Conservation (phyloP, 768 basidiomycete species). For the Heimioporus sp. region DNA sequence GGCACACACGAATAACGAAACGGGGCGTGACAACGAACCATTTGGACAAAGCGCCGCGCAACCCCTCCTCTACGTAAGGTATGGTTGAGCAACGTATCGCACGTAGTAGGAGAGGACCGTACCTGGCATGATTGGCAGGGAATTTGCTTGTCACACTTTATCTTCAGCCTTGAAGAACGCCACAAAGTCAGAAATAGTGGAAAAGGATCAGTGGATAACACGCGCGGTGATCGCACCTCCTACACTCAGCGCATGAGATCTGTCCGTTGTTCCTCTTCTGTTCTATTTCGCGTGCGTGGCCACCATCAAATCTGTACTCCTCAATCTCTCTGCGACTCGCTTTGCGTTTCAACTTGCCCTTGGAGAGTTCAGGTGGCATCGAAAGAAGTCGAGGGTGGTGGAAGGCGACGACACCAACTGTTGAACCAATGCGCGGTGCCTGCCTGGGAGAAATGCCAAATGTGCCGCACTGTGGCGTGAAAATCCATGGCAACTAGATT, state of each 20-base stretch:
- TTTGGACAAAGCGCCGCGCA: conserved; percentile 73
- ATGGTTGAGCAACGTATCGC: background rate
- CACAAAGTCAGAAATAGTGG: conserved; percentile 20
- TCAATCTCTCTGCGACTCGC: conserved; percentile 49
- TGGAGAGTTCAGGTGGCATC: conserved; percentile 59
- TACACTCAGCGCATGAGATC: conserved; percentile 80
- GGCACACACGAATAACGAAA: background rate
- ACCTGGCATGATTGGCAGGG: conserved; percentile 78
- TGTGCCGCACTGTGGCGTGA: conserved; percentile 26
- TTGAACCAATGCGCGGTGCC: conserved; percentile 11
- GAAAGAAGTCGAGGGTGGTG: conserved; percentile 4
- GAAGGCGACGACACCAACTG: conserved; percentile 1
- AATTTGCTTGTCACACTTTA: conserved; percentile 81
- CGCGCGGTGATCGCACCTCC: conserved; percentile 64
- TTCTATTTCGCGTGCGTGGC: conserved; percentile 65
- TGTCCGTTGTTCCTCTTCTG: conserved; percentile 71
- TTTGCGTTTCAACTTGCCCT: conserved; percentile 49
- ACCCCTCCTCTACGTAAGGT: conserved; percentile 49
- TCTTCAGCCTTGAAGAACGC: conserved; percentile 55
- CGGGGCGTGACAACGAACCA: conserved; percentile 38
- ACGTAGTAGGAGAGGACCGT: conserved; percentile 10
- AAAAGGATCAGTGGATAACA: conserved; percentile 21
- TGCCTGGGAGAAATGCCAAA: conserved; percentile 25
- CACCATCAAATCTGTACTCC: conserved; percentile 48
- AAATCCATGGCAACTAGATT: conserved; percentile 20